Evolutionary conservation across 2,329 filamentous ascomycete genomes (phyloP), one percentile per base, ranked within the genome.

Genomic region (Alternaria ethzedia): DNA sequence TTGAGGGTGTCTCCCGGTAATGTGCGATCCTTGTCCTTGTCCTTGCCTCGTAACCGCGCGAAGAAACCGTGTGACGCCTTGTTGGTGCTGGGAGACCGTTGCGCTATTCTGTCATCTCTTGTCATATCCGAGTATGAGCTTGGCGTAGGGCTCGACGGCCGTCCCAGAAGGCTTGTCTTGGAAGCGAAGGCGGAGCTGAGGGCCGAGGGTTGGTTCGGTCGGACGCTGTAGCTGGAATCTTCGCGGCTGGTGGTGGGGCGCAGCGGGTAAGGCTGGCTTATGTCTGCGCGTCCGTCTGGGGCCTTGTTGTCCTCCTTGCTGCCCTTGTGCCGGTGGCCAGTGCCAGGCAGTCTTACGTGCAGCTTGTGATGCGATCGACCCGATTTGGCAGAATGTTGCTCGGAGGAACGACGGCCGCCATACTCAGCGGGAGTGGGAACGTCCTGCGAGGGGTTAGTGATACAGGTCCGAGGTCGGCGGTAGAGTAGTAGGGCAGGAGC

Each of bases 91-190:
- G 90, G 89, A 20, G 71, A 91, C 17, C 84, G 84, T 73, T 89
- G 87, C 6, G 74, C 59, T 30, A 59, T 15, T 44, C 75, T 49
- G 61, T 65, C 64, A 73, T 80, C 85, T 75, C 77, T 85, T 76
- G 80, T 87, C 80, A 83, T 82, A 21, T 83, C 86, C 74, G 90
- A 93, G 70, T 87, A 87, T 45, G 87, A 84, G 78, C 92, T 96
- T 8, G 94, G 91, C 1, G 93, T 92, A 25, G 94, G 93, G 79
- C 94, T 97, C 64, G 91, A 88, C 12, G 92, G 89, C 68, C 94
- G 90, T 69, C 82, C 86, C 77, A 84, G 80, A 36, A 87, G 79
- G 21, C 79, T 83, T 7, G 82, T 82, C 13, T 82, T 80, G 28
- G 85, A 86, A 50, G 81, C 83, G 73, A 86, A 83, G 12, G 85